These are phyloP conservation scores for Neurospora tetrasperma DNA, from an alignment of 495 filamentous ascomycete genomes.

Conservation along the genomic window DNA sequence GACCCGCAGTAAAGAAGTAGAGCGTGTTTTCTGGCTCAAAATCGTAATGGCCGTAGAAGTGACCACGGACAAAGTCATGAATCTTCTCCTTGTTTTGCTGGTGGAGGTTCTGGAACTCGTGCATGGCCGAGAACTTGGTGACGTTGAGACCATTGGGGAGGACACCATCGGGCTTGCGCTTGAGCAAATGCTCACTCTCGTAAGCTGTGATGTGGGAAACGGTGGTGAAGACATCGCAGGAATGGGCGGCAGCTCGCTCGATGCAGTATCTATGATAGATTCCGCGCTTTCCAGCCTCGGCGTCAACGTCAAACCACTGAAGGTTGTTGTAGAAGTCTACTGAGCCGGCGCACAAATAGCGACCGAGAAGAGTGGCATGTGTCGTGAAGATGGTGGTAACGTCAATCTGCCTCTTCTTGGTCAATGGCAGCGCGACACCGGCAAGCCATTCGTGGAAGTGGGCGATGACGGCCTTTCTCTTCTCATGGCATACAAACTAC, in stretches of 20 bases:
- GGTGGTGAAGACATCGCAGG: conserved; percentile 93
- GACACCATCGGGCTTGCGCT: conserved; percentile 95
- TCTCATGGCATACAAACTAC: conserved; percentile 89
- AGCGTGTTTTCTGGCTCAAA: conserved; percentile 93
- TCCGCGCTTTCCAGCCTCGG: conserved; percentile 92
- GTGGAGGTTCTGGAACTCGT: conserved; percentile 98
- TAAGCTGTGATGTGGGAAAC: conserved; percentile 98
- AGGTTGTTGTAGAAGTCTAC: conserved; percentile 99
- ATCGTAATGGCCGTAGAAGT: conserved; percentile 97
- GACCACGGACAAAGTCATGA: conserved; percentile 93
- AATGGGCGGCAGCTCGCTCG: conserved; percentile 83
- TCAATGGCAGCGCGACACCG: conserved; percentile 88
- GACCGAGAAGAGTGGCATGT: conserved; percentile 86
- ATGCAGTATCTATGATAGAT: conserved; percentile 99
- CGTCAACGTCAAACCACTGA: conserved; percentile 92
- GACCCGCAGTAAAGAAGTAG: conserved; percentile 95
- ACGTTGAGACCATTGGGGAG: conserved; percentile 95
- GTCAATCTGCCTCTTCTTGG: conserved; percentile 88
- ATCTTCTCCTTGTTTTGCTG: conserved; percentile 95
- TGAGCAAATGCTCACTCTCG: conserved; percentile 93
- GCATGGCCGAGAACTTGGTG: conserved; percentile 96
- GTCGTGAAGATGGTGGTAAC: conserved; percentile 98
- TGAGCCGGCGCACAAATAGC: conserved; percentile 92
- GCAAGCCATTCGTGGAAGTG: conserved; percentile 99
- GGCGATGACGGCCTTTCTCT: conserved; percentile 78